Evolutionary conservation across 2,329 filamentous ascomycete species (phyloP).

Genomic region (Phialophora expanda): DNA sequence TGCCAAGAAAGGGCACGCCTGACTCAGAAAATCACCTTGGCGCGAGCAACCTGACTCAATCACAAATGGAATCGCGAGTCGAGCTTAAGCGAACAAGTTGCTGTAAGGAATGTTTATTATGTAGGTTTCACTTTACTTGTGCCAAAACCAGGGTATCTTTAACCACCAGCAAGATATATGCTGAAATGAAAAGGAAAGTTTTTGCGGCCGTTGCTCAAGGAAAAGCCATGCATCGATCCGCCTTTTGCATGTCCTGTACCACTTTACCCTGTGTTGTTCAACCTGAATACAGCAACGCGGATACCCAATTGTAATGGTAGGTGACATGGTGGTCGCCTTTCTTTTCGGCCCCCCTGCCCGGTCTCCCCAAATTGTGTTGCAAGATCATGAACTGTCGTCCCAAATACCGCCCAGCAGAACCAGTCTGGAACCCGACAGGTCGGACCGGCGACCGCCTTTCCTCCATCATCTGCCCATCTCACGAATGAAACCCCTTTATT

Average conservation of each 20-base stretch:
- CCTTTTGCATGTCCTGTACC: not conserved
- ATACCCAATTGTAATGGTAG: not conserved
- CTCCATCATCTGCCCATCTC: not conserved
- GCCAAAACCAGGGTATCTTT: constrained; percentile 1
- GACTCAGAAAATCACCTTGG: not conserved
- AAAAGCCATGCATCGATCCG: not conserved
- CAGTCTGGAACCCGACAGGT: not conserved
- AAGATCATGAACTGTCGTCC: not conserved
- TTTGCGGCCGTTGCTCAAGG: not conserved
- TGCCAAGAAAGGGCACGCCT: not conserved
- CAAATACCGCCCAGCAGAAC: not conserved
- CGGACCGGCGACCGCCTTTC: not conserved
- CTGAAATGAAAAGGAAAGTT: not conserved
- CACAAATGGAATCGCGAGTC: not conserved
- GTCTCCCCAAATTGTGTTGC: not conserved
- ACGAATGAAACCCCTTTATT: constrained; percentile 1
- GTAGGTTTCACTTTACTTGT: not conserved
- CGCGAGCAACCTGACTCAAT: not conserved
- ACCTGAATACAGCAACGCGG: not conserved
- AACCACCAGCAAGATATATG: constrained; percentile 6
- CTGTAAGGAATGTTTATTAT: not conserved
- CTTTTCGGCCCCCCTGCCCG: not conserved
- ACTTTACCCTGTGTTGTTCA: not conserved
- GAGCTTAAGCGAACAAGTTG: not conserved
- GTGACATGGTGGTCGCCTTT: not conserved